A percentile compares a stretch with the other conserved stretches of the same genome.
phyloP scores from a whole-genome alignment of 2,329 filamentous ascomycete genomes.

The Sporothrix variecibatus region DNA sequence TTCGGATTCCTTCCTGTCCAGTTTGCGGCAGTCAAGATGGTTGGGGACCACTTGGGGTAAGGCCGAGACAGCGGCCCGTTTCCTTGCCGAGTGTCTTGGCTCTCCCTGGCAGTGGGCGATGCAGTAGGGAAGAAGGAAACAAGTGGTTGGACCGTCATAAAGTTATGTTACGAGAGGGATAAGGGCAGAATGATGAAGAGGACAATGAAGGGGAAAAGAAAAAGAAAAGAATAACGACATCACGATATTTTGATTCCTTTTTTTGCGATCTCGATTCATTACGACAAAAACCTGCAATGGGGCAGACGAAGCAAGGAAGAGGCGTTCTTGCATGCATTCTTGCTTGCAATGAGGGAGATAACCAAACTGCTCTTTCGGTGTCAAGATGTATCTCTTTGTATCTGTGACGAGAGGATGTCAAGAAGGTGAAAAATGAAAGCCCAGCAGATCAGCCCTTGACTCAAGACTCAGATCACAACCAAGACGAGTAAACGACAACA shows the following conservation, averaged over 20 bases:
- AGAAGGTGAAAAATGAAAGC: background rate
- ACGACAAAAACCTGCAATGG: background rate
- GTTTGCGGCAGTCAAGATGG: background rate
- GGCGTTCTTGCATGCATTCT: background rate
- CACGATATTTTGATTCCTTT: background rate
- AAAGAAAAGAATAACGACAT: too few relatives aligned
- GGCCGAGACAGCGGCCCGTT: conserved; percentile 14
- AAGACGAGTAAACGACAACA: background rate
- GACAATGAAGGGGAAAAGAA: background rate
- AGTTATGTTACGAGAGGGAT: background rate
- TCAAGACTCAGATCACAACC: background rate
- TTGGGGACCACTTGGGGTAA: background rate
- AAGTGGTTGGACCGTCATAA: background rate
- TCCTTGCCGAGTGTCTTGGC: conserved; percentile 3
- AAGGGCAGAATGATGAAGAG: background rate
- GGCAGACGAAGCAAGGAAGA: background rate
- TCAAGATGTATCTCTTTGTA: background rate
- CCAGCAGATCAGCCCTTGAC: background rate
- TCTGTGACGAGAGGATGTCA: background rate
- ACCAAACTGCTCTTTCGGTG: background rate
- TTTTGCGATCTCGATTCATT: background rate
- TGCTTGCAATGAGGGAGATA: background rate
- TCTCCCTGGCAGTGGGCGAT: background rate
- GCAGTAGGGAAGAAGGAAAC: background rate
- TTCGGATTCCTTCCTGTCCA: background rate